phyloP scores from a whole-genome alignment of 2,329 filamentous ascomycete species.

The Monilinia fructicola region DNA sequence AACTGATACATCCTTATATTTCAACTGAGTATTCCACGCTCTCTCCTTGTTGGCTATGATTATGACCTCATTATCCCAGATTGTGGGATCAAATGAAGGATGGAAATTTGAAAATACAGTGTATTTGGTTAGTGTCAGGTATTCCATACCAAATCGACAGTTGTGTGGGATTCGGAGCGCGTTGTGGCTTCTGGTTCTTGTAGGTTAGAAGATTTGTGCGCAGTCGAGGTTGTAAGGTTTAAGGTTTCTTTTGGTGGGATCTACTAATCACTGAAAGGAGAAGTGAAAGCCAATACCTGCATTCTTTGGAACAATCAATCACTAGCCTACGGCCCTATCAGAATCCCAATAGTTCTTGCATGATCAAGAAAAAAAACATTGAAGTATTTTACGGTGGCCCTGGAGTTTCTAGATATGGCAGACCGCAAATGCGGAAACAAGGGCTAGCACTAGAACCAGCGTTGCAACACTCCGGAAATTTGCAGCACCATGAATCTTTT shows the following conservation, averaged over 20 bases:
- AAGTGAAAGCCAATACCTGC: no score
- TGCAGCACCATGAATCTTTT: no score
- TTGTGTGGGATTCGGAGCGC: background rate
- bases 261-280: no score
- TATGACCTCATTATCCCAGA: background rate
- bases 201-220: background rate
- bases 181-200: background rate
- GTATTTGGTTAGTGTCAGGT: conserved; percentile 1
- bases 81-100: conserved; percentile 4
- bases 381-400: no score
- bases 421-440: no score
- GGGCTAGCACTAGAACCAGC: no score
- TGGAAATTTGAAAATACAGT: background rate
- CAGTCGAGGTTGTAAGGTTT: background rate
- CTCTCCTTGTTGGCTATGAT: conserved; percentile 13
- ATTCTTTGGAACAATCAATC: no score
- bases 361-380: no score
- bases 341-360: no score
- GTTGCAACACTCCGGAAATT: no score
- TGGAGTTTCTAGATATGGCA: no score
- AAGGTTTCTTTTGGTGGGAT: background rate
- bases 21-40: conserved; percentile 10
- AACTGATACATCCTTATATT: conserved; percentile 7
- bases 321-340: no score
- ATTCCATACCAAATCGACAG: background rate